Conservation (phyloP, 106 monocot genomes). For the Acorus gramineus region DNA sequence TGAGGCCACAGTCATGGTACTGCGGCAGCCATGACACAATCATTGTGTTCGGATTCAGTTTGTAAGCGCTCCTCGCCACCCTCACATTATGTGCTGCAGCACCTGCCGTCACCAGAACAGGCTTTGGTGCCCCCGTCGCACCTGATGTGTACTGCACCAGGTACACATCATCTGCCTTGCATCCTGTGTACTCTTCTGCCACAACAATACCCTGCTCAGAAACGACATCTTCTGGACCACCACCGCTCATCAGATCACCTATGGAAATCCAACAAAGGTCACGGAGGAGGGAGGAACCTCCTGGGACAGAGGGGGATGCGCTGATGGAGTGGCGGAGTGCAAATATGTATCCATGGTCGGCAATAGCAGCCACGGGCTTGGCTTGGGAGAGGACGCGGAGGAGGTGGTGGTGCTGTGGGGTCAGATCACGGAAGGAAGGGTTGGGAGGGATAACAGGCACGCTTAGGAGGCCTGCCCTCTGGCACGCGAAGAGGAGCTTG, state of each 20-base stretch:
- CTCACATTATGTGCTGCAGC: constrained; percentile 41
- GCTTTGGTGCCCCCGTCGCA: constrained; percentile 32
- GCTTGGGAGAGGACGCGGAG: constrained; percentile 21
- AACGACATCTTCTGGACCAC: too few relatives aligned
- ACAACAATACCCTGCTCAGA: too few relatives aligned
- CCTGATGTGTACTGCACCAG: constrained; percentile 40
- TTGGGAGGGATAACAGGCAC: constrained; percentile 27
- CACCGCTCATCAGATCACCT: background rate
- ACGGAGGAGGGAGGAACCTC: background rate
- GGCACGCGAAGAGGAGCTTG: constrained; percentile 32
- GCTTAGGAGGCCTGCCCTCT: constrained; percentile 27
- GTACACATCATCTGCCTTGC: constrained; percentile 17
- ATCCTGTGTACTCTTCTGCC: constrained; percentile 7
- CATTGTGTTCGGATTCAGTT: constrained; percentile 27
- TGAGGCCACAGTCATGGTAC: constrained; percentile 55
- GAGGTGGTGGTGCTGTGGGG: constrained; percentile 19
- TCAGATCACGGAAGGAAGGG: background rate
- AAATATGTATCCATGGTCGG: constrained; percentile 5
- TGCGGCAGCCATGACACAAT: constrained; percentile 44
- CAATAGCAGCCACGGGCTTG: constrained; percentile 22
- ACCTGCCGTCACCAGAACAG: constrained; percentile 31
- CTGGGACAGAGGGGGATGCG: background rate
- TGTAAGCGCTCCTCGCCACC: constrained; percentile 27
- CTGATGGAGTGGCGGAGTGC: background rate
- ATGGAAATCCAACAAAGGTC: constrained; percentile 17